phyloP scores from a whole-genome alignment of 148 eudicot species.

The Chenopodium album region DNA sequence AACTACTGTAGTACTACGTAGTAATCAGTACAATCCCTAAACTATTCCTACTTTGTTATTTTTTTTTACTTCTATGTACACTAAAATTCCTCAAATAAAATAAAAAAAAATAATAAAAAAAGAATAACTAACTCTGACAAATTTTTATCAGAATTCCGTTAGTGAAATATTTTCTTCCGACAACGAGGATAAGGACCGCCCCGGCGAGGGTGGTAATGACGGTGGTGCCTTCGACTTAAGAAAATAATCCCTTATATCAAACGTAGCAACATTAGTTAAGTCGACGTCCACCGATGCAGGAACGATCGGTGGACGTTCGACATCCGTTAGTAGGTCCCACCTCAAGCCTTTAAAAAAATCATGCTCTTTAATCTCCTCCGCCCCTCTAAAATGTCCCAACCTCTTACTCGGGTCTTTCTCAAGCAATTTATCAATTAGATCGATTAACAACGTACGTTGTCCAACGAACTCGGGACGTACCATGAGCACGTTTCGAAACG shows the following conservation, averaged over 20 bases:
- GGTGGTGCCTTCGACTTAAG: conserved; percentile 33
- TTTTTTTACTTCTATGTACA: conserved; percentile 26
- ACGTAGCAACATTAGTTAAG: conserved; percentile 15
- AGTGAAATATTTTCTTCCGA: conserved; percentile 30
- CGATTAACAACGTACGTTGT: conserved; percentile 45
- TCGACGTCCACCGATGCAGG: conserved; percentile 37
- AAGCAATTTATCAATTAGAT: conserved; percentile 60
- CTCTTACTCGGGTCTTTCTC: conserved; percentile 67
- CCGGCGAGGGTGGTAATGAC: conserved; percentile 25
- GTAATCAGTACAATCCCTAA: not conserved
- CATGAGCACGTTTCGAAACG: conserved; percentile 52
- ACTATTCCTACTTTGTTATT: conserved; percentile 35
- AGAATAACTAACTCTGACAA: conserved; percentile 6
- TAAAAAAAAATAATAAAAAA: not conserved
- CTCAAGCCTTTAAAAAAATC: conserved; percentile 63
- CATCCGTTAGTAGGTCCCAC: conserved; percentile 75
- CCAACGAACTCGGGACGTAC: conserved; percentile 51
- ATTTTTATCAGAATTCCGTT: conserved; percentile 33
- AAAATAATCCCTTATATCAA: conserved; percentile 57
- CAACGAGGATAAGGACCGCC: conserved; percentile 1
- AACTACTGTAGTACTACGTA: not conserved
- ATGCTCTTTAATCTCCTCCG: conserved; percentile 63
- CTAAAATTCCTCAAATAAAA: conserved; percentile 8
- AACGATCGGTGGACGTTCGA: conserved; percentile 71
- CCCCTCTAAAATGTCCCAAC: conserved; percentile 61